Base-by-base conservation (phyloP, 1,139 yeast genomes). In the Geotrichum australiense region DNA sequence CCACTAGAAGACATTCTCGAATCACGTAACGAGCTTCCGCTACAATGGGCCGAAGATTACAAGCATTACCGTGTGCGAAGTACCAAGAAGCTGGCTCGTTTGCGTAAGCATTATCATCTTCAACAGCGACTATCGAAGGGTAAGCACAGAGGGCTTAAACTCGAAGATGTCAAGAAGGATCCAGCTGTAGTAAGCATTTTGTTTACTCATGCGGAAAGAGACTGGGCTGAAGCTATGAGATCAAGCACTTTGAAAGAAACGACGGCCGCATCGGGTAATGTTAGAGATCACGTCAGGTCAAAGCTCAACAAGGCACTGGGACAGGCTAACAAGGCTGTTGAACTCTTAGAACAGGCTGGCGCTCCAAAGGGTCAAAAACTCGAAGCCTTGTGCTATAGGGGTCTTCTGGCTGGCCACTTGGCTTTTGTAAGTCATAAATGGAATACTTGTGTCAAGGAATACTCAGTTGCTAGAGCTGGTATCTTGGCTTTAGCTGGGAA, bases 171-270 rank as follows among this genome's bases (percentile, higher is more conserved):
- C 52, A 61, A 59, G 3, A 47, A 55, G n/a, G 71, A 79, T 53
- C 50, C 62, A 8, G 61, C 65, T 42, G 73, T 61, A 53, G 84
- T 77, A 11, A 58, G 62, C 22, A 59, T 82, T 16, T 59, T 73
- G 19, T 65, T 82, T 24, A 63, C 71, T 20, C 68, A 72, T 8
- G 77, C 81, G 0, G 94, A 85, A 59, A 70, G 91, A 53, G 80
- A 81, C 50, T 65, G 79, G 58, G 68, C 85, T 28, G 76, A 73
- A 53, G 82, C 89, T 0, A 69, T 76, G 59, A 89, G 82, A 58
- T 69, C 78, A 45, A 63, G 74, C 5, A 67, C 69, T 25, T 18
- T 35, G 16, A 30, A 26, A 22, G 39, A 40, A 26, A 14, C 39
- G 10, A 35, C 24, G 8, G 24, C 25, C 4, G 37, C 27, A n/a